These are phyloP conservation scores for Emericellopsis atlantica DNA, from an alignment of 2,329 filamentous ascomycete species.

Conservation along the genomic window DNA sequence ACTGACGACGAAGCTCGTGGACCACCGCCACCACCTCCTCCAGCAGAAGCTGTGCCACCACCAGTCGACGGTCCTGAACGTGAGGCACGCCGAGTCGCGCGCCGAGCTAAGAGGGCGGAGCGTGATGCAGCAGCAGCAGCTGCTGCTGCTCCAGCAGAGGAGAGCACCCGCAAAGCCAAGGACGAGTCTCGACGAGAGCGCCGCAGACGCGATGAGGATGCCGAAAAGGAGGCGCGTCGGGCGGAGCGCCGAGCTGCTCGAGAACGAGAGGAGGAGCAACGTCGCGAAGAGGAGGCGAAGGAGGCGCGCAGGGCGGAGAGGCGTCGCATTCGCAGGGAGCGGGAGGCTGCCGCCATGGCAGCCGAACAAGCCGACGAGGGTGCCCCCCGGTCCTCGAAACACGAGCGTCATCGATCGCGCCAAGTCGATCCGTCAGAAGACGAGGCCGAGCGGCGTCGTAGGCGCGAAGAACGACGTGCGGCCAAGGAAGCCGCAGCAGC, in stretches of 20 bases:
- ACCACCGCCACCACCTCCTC: constrained; percentile 21
- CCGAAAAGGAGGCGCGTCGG: constrained; percentile 45
- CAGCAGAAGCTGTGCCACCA: constrained; percentile 32
- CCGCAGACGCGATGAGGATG: constrained; percentile 43
- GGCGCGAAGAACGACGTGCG: constrained; percentile 38
- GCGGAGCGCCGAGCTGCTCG: constrained; percentile 38
- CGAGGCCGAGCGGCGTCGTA: constrained; percentile 40
- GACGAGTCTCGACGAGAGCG: constrained; percentile 44
- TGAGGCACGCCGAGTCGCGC: constrained; percentile 50
- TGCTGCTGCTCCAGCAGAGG: constrained; percentile 27
- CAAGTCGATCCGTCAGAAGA: constrained; percentile 27
- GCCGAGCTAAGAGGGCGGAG: constrained; percentile 45
- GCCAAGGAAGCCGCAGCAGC: constrained; percentile 21
- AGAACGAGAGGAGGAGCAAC: constrained; percentile 34
- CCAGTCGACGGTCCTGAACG: constrained; percentile 39
- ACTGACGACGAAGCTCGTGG: constrained; percentile 37
- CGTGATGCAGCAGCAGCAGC: constrained; percentile 26
- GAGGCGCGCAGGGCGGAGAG: constrained; percentile 37
- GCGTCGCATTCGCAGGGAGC: constrained; percentile 33
- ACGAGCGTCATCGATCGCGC: constrained; percentile 36
- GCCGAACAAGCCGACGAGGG: constrained; percentile 32
- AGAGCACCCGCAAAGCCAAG: constrained; percentile 37
- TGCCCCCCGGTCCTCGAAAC: constrained; percentile 28
- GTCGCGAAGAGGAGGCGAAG: constrained; percentile 4
- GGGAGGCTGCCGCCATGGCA: constrained; percentile 26